Percentiles rank a stretch among this genome's conserved stretches.
Evolutionary conservation across 495 filamentous ascomycete genomes (phyloP).

Genomic region (Aspergillus sparsus): DNA sequence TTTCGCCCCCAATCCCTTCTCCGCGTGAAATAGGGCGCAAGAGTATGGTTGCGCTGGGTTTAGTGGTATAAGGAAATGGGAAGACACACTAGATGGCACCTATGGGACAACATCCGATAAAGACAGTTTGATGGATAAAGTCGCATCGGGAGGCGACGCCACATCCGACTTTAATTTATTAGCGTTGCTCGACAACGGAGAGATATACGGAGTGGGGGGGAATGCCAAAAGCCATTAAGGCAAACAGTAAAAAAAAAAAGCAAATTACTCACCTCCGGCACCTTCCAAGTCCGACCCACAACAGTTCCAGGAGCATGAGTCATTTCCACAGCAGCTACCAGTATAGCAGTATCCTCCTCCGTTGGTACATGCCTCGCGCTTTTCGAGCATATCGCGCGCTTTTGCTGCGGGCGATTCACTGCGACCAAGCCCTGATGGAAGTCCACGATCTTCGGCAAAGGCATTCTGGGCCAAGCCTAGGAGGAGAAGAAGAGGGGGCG

Average conservation of each 20-base stretch:
- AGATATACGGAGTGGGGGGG: too few species aligned
- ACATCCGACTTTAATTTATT: neutral
- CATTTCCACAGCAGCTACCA: neutral
- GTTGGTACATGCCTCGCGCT: neutral
- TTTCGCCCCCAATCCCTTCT: too few species aligned
- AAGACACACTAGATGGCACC: slow-evolving; percentile 2
- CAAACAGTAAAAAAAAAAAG: neutral
- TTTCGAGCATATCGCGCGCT: neutral
- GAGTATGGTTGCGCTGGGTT: neutral
- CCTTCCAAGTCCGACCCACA: neutral
- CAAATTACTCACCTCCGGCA: neutral
- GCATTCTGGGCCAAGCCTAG: neutral
- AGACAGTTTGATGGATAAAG: slow-evolving; percentile 11
- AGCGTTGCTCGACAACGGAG: too few species aligned
- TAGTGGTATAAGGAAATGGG: too few species aligned
- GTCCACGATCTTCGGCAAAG: neutral
- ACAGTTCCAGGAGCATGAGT: neutral
- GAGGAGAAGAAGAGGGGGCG: neutral
- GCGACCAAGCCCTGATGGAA: neutral
- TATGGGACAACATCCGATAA: slow-evolving; percentile 16
- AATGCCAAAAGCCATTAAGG: too few species aligned
- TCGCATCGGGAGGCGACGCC: slow-evolving; percentile 7
- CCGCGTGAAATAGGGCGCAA: neutral
- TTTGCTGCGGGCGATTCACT: neutral
- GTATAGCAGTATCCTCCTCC: neutral